Percentiles rank a stretch among this genome's conserved stretches.
These are phyloP conservation scores for Fusarium temperatum DNA, from an alignment of 2,329 filamentous ascomycete species.

Conservation along the genomic window DNA sequence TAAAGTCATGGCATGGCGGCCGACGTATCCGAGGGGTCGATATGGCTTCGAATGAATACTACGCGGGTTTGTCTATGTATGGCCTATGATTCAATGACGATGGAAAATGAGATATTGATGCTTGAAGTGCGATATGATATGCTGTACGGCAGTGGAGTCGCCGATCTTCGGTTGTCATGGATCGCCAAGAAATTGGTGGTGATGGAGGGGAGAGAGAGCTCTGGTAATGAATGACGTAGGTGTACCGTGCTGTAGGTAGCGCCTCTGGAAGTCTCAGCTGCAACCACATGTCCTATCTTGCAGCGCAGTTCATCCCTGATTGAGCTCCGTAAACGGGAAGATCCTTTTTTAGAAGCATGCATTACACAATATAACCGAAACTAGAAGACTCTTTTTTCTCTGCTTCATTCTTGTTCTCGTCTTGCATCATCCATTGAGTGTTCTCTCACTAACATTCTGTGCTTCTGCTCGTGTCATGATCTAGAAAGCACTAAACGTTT, in stretches of 20 bases:
- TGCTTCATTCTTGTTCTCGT: background rate
- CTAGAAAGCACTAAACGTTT: background rate
- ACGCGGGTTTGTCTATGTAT: background rate
- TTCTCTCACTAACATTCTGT: background rate
- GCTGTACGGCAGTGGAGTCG: constrained; percentile 20
- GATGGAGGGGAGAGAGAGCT: constrained; percentile 8
- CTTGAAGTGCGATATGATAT: constrained; percentile 7
- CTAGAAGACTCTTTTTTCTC: background rate
- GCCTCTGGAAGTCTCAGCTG: background rate
- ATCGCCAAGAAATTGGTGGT: constrained; percentile 31
- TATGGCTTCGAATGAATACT: background rate
- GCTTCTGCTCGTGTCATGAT: constrained; percentile 18
- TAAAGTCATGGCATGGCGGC: constrained; percentile 1
- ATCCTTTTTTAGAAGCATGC: constrained; percentile 11
- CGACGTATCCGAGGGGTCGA: constrained; percentile 17
- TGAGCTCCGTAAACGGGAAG: constrained; percentile 30
- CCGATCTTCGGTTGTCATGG: constrained; percentile 25
- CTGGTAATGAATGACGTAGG: constrained; percentile 34
- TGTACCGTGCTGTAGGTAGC: constrained; percentile 2
- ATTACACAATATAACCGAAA: constrained; percentile 23
- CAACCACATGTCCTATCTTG: background rate
- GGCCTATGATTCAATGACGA: constrained; percentile 14
- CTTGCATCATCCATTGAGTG: constrained; percentile 13
- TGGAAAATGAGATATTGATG: background rate
- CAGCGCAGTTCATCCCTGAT: constrained; percentile 5